Percentiles rank a stretch among this genome's conserved stretches.
Evolutionary conservation across 2,329 filamentous ascomycete species (phyloP).

Genomic region (Thielaviopsis musarum): DNA sequence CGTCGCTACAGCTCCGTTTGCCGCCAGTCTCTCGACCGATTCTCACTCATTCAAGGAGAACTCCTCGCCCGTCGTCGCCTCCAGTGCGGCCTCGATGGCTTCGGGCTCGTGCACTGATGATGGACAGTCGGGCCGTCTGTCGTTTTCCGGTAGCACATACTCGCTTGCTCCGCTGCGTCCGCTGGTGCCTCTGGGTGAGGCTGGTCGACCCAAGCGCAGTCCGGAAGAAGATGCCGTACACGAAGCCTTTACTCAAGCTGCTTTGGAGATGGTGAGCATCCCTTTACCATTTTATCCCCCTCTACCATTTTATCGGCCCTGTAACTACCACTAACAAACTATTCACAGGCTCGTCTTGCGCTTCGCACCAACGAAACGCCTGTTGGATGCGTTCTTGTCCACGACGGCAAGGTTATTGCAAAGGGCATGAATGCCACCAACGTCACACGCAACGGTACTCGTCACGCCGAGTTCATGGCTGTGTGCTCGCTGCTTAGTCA

Average conservation of each 20-base stretch:
- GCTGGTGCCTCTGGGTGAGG: conserved; percentile 11
- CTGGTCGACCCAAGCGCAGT: conserved; percentile 11
- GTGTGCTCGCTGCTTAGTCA: conserved; percentile 39
- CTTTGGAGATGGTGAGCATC: conserved; percentile 60
- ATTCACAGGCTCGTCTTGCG: conserved; percentile 59
- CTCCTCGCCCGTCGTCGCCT: not conserved
- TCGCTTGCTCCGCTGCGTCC: conserved; percentile 11
- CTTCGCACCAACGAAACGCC: conserved; percentile 81
- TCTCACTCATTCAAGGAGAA: not conserved
- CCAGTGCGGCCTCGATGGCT: not conserved
- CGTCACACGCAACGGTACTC: conserved; percentile 72
- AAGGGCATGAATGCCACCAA: conserved; percentile 96
- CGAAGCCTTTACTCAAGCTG: conserved; percentile 61
- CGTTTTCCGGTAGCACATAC: conserved; percentile 10
- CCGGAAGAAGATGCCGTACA: conserved; percentile 26
- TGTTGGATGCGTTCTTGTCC: conserved; percentile 87
- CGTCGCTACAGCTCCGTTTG: not conserved
- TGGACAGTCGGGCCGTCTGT: conserved; percentile 3
- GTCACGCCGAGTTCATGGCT: conserved; percentile 90
- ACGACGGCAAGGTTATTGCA: conserved; percentile 63
- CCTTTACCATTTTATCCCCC: conserved; percentile 1
- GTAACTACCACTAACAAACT: conserved; percentile 14
- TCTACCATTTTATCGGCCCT: not conserved
- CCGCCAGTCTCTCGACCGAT: not conserved
- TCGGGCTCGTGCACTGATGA: not conserved